Conservation (phyloP, 1,284 basidiomycete species). For the Cryptococcus deneoformans region DNA sequence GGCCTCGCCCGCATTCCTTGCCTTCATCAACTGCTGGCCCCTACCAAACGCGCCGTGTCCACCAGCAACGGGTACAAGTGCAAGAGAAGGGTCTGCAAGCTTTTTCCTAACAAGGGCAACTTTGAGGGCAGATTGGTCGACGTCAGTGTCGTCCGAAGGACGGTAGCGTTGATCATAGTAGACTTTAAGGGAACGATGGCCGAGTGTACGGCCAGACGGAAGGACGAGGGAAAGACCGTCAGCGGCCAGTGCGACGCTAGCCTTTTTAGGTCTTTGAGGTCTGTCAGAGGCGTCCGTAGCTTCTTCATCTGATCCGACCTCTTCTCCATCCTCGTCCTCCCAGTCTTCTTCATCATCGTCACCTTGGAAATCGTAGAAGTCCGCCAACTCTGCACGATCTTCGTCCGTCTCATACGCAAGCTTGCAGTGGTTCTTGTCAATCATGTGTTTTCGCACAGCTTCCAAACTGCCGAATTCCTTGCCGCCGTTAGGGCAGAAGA, state of each 20-base stretch:
- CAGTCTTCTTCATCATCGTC: conserved; percentile 51
- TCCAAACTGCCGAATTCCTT: conserved; percentile 75
- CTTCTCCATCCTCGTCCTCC: conserved; percentile 42
- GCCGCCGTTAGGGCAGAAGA: conserved; percentile 77
- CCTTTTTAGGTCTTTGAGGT: conserved; percentile 10
- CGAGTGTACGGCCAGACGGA: conserved; percentile 87
- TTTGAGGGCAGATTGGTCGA: conserved; percentile 30
- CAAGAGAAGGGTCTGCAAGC: conserved; percentile 73
- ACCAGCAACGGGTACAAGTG: conserved; percentile 76
- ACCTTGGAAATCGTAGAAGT: conserved; percentile 85
- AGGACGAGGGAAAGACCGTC: conserved; percentile 85
- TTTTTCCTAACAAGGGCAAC: conserved; percentile 67
- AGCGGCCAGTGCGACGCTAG: conserved; percentile 5
- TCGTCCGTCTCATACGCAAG: conserved; percentile 80
- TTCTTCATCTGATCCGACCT: conserved; percentile 1
- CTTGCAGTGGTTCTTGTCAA: conserved; percentile 94
- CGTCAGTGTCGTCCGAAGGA: conserved; percentile 29
- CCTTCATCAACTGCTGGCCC: conserved; percentile 83
- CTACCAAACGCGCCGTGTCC: conserved; percentile 79
- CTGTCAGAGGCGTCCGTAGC: neutral
- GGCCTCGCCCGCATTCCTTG: conserved; percentile 92
- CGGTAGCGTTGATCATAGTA: conserved; percentile 84
- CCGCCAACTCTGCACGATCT: conserved; percentile 83
- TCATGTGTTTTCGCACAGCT: conserved; percentile 89
- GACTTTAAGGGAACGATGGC: conserved; percentile 80